Evolutionary conservation across 495 filamentous ascomycete species (phyloP).

Genomic region (Astrocystis sublimbata): DNA sequence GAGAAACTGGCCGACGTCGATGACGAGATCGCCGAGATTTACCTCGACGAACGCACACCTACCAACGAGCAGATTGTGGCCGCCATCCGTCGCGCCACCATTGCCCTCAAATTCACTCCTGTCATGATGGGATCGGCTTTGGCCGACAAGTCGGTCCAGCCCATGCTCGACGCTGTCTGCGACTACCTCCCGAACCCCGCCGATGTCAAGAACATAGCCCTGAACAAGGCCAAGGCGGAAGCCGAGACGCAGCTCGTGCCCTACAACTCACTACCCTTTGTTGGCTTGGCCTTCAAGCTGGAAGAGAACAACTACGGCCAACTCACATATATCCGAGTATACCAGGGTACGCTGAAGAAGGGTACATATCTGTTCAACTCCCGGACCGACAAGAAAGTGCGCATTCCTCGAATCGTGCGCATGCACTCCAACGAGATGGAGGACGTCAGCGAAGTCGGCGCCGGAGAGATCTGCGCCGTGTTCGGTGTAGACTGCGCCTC

Average conservation of each 20-base stretch:
- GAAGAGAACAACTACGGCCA: constrained; percentile 99
- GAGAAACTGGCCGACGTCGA: constrained; percentile 97
- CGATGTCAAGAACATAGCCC: constrained; percentile 86
- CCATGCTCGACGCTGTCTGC: constrained; percentile 94
- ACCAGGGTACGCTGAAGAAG: constrained; percentile 90
- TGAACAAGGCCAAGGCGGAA: constrained; percentile 80
- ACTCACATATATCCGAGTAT: constrained; percentile 97
- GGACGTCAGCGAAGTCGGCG: constrained; percentile 85
- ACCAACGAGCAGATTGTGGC: constrained; percentile 78
- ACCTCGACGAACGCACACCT: constrained; percentile 81
- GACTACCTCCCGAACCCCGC: constrained; percentile 94
- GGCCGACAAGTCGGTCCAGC: constrained; percentile 93
- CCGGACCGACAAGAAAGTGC: constrained; percentile 90
- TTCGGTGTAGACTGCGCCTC: constrained; percentile 98
- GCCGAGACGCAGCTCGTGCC: constrained; percentile 80
- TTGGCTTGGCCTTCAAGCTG: constrained; percentile 97
- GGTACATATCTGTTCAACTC: constrained; percentile 91
- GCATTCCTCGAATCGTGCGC: constrained; percentile 94
- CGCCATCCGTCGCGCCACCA: constrained; percentile 87
- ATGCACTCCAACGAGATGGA: constrained; percentile 99
- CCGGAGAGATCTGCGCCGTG: constrained; percentile 97
- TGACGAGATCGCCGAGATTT: constrained; percentile 96
- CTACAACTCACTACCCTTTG: constrained; percentile 90
- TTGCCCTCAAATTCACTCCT: constrained; percentile 86
- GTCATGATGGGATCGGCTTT: constrained; percentile 96